Evolutionary conservation across 2,329 filamentous ascomycete species (phyloP).

Genomic region (Xylaria polymorpha): DNA sequence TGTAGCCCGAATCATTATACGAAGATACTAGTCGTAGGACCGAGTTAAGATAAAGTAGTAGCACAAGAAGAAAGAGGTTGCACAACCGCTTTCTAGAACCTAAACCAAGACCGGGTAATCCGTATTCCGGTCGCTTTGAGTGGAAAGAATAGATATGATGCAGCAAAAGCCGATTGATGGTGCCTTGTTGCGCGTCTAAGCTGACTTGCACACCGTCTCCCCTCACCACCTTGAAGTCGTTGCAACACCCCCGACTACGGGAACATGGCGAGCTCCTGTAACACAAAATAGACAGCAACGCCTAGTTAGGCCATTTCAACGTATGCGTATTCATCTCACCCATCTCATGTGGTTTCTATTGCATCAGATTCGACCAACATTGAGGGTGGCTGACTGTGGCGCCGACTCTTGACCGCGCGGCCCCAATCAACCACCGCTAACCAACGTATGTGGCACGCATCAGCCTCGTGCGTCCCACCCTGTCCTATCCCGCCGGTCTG

Average conservation of each 20-base stretch:
- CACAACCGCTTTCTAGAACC: not conserved
- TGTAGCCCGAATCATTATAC: constrained; percentile 10
- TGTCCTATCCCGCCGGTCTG: not conserved
- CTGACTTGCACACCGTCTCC: constrained; percentile 3
- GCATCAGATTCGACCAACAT: not conserved
- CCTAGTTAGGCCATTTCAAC: not conserved
- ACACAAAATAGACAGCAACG: not conserved
- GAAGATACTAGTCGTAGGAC: not conserved
- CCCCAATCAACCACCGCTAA: not conserved
- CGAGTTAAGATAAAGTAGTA: not conserved
- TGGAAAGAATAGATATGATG: not conserved
- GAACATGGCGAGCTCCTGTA: not conserved
- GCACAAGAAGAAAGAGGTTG: not conserved
- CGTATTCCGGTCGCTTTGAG: not conserved
- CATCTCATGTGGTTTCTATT: not conserved
- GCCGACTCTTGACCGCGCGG: not conserved
- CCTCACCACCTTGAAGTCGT: not conserved
- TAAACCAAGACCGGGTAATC: not conserved
- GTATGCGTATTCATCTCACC: not conserved
- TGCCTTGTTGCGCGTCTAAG: not conserved
- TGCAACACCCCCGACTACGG: not conserved
- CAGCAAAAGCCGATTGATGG: not conserved
- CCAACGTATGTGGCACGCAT: not conserved
- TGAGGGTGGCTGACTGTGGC: not conserved
- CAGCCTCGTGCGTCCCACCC: not conserved